phyloP scores from a whole-genome alignment of 73 alveolate species.

The Tetrahymena thermophila region DNA sequence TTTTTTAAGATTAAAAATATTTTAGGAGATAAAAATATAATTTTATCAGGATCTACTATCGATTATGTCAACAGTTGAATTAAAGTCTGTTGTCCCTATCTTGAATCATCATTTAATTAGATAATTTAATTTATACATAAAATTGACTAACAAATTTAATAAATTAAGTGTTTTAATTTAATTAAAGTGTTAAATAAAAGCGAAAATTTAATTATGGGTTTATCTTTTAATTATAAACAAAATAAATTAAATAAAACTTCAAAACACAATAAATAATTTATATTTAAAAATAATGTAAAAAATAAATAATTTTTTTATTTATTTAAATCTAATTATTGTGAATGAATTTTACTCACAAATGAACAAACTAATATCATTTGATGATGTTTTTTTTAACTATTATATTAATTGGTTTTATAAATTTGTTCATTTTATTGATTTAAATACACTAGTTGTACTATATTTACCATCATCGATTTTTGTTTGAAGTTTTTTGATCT shows the following conservation, averaged over 20 bases:
- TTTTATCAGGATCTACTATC: background rate
- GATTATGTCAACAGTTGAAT: background rate
- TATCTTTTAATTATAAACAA: background rate
- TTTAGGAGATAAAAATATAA: background rate
- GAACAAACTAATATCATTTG: background rate
- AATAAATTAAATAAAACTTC: too few species aligned
- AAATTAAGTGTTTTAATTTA: background rate
- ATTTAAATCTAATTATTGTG: too few species aligned
- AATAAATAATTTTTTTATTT: too few species aligned
- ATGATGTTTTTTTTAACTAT: background rate
- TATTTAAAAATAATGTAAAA: too few species aligned
- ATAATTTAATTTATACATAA: background rate
- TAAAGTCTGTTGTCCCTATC: constrained; percentile 3
- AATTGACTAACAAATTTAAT: background rate
- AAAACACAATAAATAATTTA: background rate
- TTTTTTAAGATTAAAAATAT: background rate
- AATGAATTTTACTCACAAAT: background rate
- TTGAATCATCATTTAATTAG: background rate
- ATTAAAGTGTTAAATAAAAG: background rate
- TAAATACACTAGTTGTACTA: background rate
- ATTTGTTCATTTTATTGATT: background rate
- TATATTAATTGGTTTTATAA: background rate
- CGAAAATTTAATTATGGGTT: background rate
- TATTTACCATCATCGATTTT: background rate
- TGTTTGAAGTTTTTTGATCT: background rate